phyloP scores from a whole-genome alignment of 1,139 yeast genomes.

The Kurtzmaniella quercitrusa region DNA sequence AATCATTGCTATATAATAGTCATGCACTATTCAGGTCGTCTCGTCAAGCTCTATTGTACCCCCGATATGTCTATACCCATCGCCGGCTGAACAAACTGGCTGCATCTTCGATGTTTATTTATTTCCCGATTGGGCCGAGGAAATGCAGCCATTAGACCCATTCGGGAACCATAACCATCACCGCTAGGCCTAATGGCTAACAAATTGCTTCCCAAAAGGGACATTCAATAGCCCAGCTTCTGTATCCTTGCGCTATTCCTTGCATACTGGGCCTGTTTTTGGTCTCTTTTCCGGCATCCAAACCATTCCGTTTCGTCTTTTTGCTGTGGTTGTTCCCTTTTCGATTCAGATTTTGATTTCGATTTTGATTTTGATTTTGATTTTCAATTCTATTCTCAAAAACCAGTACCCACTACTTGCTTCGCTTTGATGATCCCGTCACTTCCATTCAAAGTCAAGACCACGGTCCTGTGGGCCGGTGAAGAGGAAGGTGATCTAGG shows the following conservation, averaged over 20 bases:
- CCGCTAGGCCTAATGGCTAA: neutral
- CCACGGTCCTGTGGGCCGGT: slow-evolving; percentile 88
- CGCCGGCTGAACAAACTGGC: neutral
- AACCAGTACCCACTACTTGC: neutral
- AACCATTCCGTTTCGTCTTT: neutral
- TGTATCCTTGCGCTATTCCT: neutral
- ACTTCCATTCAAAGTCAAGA: slow-evolving; percentile 70
- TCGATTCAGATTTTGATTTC: neutral
- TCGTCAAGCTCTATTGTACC: neutral
- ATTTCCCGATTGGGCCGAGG: slow-evolving; percentile 1
- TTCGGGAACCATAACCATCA: neutral
- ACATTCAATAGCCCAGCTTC: neutral
- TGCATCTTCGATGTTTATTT: neutral
- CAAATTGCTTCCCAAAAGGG: neutral
- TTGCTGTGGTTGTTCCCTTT: neutral
- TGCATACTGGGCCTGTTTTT: neutral
- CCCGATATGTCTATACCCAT: neutral
- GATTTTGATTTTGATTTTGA: neutral
- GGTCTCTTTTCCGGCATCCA: neutral
- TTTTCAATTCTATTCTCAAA: neutral
- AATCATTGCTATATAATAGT: no score
- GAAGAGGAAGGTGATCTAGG: slow-evolving; percentile 87
- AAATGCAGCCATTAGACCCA: neutral
- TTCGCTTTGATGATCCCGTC: slow-evolving; percentile 18
- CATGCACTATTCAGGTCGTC: neutral